These are phyloP conservation scores for Termitomyces eurrhizus DNA, from an alignment of 768 basidiomycete genomes.

Conservation along the genomic window DNA sequence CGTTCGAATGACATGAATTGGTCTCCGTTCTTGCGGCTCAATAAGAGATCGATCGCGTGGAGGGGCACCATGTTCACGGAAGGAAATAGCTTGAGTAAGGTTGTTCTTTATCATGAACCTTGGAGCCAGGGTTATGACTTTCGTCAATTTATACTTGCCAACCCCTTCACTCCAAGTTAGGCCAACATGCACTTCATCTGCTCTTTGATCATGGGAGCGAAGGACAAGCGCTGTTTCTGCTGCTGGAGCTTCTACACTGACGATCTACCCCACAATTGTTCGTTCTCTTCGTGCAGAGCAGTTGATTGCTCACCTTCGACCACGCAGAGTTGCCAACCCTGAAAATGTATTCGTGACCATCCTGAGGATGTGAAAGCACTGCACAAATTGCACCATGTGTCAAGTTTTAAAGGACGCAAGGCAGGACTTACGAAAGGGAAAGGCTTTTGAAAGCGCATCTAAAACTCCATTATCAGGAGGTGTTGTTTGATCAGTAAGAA, in stretches of 20 bases:
- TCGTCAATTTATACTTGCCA: slow-evolving; percentile 97
- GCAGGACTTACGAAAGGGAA: slow-evolving; percentile 71
- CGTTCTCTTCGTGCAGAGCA: background rate
- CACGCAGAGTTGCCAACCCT: slow-evolving; percentile 78
- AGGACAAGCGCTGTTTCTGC: slow-evolving; percentile 85
- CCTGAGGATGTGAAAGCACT: slow-evolving; percentile 87
- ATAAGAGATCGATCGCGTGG: slow-evolving; percentile 61
- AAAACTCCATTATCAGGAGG: slow-evolving; percentile 1
- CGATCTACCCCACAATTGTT: slow-evolving; percentile 20
- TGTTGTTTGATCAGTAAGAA: background rate
- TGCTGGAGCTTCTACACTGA: slow-evolving; percentile 88
- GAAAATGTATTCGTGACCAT: slow-evolving; percentile 82
- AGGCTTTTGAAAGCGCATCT: slow-evolving; percentile 50
- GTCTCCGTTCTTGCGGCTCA: slow-evolving; percentile 61
- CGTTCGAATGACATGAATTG: slow-evolving; percentile 63
- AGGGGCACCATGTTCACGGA: slow-evolving; percentile 80
- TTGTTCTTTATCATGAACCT: slow-evolving; percentile 89
- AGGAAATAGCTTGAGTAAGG: slow-evolving; percentile 60
- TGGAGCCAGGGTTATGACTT: slow-evolving; percentile 88
- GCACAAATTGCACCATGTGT: background rate
- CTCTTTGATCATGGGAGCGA: slow-evolving; percentile 54
- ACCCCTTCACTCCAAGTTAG: slow-evolving; percentile 90
- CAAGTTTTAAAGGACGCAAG: background rate
- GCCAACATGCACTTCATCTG: slow-evolving; percentile 75
- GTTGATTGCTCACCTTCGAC: slow-evolving; percentile 63